phyloP scores from a whole-genome alignment of 2,329 filamentous ascomycete species.

The Aspergillus calidoustus region DNA sequence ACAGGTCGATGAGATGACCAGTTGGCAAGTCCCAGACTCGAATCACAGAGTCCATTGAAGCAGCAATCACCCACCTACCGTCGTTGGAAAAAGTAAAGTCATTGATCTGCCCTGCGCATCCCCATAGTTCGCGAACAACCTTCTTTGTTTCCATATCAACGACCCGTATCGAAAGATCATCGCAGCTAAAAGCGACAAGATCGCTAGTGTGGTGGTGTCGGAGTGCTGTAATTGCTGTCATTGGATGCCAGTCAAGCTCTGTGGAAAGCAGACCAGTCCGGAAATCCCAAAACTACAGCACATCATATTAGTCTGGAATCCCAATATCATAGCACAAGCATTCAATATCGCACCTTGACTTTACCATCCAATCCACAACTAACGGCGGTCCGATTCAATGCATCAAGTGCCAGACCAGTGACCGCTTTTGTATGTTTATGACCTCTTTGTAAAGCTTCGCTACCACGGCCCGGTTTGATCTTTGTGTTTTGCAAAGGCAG shows the following conservation, averaged over 20 bases:
- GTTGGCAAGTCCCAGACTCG: constrained; percentile 96
- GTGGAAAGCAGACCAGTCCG: constrained; percentile 77
- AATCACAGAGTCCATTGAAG: constrained; percentile 77
- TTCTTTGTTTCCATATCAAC: constrained; percentile 89
- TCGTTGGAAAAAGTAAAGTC: constrained; percentile 91
- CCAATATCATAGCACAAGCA: not conserved
- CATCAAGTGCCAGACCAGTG: constrained; percentile 85
- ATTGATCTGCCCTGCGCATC: constrained; percentile 72
- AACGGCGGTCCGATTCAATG: constrained; percentile 82
- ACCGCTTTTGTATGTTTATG: constrained; percentile 72
- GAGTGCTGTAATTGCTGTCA: constrained; percentile 74
- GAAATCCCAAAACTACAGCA: constrained; percentile 83
- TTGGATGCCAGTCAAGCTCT: constrained; percentile 81
- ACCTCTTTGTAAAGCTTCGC: constrained; percentile 59
- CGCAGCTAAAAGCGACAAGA: constrained; percentile 84
- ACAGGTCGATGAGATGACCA: constrained; percentile 90
- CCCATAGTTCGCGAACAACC: constrained; percentile 91
- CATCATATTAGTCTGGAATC: not conserved
- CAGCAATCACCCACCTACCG: constrained; percentile 89
- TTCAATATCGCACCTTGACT: constrained; percentile 63
- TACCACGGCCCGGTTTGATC: constrained; percentile 33
- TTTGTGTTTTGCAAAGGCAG: constrained; percentile 73
- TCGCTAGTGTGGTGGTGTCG: constrained; percentile 83
- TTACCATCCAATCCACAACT: constrained; percentile 90
- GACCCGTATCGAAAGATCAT: constrained; percentile 84